Percentiles rank a stretch among this genome's conserved stretches.
phyloP scores from a whole-genome alignment of 495 filamentous ascomycete species.

The Apiosordaria backusii region DNA sequence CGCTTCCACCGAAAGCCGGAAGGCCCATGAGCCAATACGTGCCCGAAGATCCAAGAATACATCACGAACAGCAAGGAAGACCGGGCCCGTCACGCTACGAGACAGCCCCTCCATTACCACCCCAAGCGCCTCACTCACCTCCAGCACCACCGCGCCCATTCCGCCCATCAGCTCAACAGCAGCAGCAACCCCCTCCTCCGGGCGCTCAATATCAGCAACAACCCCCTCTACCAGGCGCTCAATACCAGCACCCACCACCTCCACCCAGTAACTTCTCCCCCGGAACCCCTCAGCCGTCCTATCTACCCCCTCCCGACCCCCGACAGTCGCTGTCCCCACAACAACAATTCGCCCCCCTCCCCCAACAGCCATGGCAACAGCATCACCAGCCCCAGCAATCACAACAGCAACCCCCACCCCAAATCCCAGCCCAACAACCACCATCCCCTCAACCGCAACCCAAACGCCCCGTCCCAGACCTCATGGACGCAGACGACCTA shows the following conservation, averaged over 20 bases:
- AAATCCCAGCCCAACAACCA: constrained; percentile 29
- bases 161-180: constrained; percentile 11
- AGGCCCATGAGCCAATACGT: constrained; percentile 31
- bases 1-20: constrained; percentile 31
- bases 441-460: constrained; percentile 28
- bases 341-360: neutral
- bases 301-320: neutral
- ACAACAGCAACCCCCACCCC: constrained; percentile 11
- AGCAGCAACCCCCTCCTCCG: constrained; percentile 8
- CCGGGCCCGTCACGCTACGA: constrained; percentile 41
- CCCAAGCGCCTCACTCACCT: constrained; percentile 20
- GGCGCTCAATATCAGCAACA: constrained; percentile 9
- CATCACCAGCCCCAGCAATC: neutral
- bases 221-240: constrained; percentile 12
- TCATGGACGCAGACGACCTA: constrained; percentile 60
- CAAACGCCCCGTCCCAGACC: constrained; percentile 59
- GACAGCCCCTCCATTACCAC: constrained; percentile 41
- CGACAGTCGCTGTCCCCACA: neutral
- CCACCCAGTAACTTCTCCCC: constrained; percentile 11
- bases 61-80: constrained; percentile 29
- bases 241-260: constrained; percentile 37
- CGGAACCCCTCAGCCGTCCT: neutral
- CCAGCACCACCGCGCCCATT: constrained; percentile 9
- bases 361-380: neutral
- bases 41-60: constrained; percentile 12